Evolutionary conservation across 2,329 filamentous ascomycete species (phyloP).

Genomic region (Trichoderma brevicompactum): DNA sequence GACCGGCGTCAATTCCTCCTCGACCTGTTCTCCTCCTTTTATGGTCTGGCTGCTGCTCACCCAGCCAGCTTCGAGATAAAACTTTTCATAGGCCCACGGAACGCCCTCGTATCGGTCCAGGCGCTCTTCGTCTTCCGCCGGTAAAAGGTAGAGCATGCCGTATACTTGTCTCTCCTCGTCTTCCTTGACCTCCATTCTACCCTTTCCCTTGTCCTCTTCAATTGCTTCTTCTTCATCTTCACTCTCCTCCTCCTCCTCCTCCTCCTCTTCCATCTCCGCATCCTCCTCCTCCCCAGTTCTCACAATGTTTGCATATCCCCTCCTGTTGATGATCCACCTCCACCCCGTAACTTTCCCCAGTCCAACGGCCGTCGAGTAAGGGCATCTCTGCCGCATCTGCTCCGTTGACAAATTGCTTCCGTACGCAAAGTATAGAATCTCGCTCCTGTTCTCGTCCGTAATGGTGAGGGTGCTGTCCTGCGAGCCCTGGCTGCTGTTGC

Average conservation of each 20-base stretch:
- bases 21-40: constrained; percentile 29
- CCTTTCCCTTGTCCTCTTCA: constrained; percentile 13
- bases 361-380: constrained; percentile 58
- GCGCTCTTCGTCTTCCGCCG: constrained; percentile 52
- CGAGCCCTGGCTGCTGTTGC: constrained; percentile 42
- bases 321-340: constrained; percentile 68
- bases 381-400: constrained; percentile 69
- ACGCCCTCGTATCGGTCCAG: constrained; percentile 67
- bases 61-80: constrained; percentile 40
- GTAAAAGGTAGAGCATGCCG: constrained; percentile 61
- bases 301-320: constrained; percentile 72
- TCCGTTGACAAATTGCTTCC: constrained; percentile 69
- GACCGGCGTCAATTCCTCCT: constrained; percentile 29
- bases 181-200: constrained; percentile 15
- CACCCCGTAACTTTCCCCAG: constrained; percentile 61
- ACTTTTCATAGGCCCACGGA: constrained; percentile 63
- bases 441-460: constrained; percentile 42
- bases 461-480: constrained; percentile 45
- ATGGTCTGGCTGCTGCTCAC: constrained; percentile 31
- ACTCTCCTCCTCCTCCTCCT: background rate
- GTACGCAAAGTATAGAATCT: constrained; percentile 68
- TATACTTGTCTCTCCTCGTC: constrained; percentile 51
- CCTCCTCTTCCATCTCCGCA: background rate
- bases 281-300: constrained; percentile 27
- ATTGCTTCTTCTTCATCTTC: background rate